Percentiles rank a stretch among this genome's conserved stretches.
phyloP scores from a whole-genome alignment of 495 filamentous ascomycete genomes.

The Aspergillus steynii region DNA sequence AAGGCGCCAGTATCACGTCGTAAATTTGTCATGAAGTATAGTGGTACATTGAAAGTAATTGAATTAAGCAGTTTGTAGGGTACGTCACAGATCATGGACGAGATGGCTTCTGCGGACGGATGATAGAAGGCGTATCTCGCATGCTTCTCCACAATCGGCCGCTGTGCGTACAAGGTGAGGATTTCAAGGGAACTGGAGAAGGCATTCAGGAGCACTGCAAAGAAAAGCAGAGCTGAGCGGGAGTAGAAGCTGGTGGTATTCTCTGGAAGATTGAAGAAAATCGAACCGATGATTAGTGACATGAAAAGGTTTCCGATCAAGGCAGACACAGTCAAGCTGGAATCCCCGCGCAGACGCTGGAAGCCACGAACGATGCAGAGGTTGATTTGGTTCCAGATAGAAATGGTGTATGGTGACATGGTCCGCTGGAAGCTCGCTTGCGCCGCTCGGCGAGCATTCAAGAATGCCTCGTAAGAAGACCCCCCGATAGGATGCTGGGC shows the following conservation, averaged over 20 bases:
- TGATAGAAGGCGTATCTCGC: constrained; percentile 66
- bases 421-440: constrained; percentile 43
- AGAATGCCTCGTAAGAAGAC: constrained; percentile 38
- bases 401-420: constrained; percentile 51
- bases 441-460: constrained; percentile 43
- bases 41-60: constrained; percentile 55
- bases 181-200: constrained; percentile 67
- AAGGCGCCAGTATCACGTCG: constrained; percentile 49
- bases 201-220: constrained; percentile 87
- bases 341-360: constrained; percentile 68
- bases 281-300: constrained; percentile 80
- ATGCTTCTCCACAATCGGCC: constrained; percentile 70
- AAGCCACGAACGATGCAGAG: constrained; percentile 56
- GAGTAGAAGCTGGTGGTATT: constrained; percentile 75
- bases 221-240: constrained; percentile 86
- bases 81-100: constrained; percentile 62
- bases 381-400: constrained; percentile 45
- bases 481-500: constrained; percentile 41
- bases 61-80: constrained; percentile 57
- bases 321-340: constrained; percentile 68
- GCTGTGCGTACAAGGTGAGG: constrained; percentile 61
- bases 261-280: constrained; percentile 79
- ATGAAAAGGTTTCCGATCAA: constrained; percentile 81
- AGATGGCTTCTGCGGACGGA: constrained; percentile 62
- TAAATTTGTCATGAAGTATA: constrained; percentile 64